These are phyloP conservation scores for Selaginella tamariscina DNA, from an alignment of 75 land plant genomes.

Conservation along the genomic window DNA sequence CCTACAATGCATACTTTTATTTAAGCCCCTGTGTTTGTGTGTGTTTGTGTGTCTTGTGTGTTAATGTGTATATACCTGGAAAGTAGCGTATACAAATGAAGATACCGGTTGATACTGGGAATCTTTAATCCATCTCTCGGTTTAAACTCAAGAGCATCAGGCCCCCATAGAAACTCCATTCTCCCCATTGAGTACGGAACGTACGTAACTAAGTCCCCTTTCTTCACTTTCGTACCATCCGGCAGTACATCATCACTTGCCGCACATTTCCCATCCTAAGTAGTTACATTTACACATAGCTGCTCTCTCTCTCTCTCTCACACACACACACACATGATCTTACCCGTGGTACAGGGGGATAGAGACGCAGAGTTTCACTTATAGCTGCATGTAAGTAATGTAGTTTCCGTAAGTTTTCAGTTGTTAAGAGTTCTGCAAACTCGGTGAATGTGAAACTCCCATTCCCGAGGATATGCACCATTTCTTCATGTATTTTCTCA, in stretches of 20 bases:
- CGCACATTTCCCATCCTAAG: slow-evolving; percentile 5
- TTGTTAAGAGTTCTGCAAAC: neutral
- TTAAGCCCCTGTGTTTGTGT: too few species aligned
- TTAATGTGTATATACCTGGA: slow-evolving; percentile 32
- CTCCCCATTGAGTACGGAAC: slow-evolving; percentile 16
- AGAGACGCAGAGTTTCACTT: slow-evolving; percentile 50
- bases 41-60: too few species aligned
- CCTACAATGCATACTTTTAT: too few species aligned
- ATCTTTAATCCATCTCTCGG: slow-evolving; percentile 32
- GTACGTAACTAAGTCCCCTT: slow-evolving; percentile 4
- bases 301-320: too few species aligned
- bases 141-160: slow-evolving; percentile 19
- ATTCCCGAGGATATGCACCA: neutral
- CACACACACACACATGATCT: too few species aligned
- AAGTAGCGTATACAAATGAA: slow-evolving; percentile 87
- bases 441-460: neutral
- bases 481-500: neutral
- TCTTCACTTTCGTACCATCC: slow-evolving; percentile 6
- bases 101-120: slow-evolving; percentile 54
- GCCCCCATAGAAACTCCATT: slow-evolving; percentile 16
- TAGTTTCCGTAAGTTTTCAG: slow-evolving; percentile 15
- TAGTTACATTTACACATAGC: too few species aligned
- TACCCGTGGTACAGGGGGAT: slow-evolving; percentile 58
- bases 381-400: slow-evolving; percentile 61
- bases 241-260: slow-evolving; percentile 13